phyloP scores from a whole-genome alignment of 305 asterid genomes.

The Rubia occidens region DNA sequence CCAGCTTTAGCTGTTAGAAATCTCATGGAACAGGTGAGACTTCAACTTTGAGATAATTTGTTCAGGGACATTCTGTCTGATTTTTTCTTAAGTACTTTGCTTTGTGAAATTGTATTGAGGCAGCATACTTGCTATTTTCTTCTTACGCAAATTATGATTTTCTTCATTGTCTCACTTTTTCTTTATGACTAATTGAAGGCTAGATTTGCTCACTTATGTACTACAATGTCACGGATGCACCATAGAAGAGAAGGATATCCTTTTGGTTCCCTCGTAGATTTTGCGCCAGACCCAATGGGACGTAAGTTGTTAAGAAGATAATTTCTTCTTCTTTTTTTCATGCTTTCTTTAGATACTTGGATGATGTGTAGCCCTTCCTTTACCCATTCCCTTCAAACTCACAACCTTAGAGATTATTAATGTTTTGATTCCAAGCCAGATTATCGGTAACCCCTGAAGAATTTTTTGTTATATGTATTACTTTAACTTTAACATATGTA shows the following conservation, averaged over 20 bases:
- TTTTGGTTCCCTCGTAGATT: slow-evolving; percentile 94
- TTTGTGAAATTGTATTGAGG: not conserved
- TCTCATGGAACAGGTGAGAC: slow-evolving; percentile 87
- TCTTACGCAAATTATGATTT: slow-evolving; percentile 1
- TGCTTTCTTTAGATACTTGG: not conserved
- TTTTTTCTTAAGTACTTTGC: slow-evolving; percentile 5
- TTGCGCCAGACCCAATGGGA: slow-evolving; percentile 83
- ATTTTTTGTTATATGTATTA: not conserved
- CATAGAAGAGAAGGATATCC: slow-evolving; percentile 96
- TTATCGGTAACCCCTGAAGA: not conserved
- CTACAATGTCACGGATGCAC: slow-evolving; percentile 93
- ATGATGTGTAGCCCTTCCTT: not conserved
- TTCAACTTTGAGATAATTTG: not conserved
- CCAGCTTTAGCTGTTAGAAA: slow-evolving; percentile 96
- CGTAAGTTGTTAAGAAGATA: slow-evolving; percentile 46
- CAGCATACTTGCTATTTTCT: slow-evolving; percentile 2
- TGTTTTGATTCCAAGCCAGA: not conserved
- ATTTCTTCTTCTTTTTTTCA: not conserved
- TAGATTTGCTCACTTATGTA: slow-evolving; percentile 92
- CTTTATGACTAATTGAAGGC: slow-evolving; percentile 41
- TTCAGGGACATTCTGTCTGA: not conserved
- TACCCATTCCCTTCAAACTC: not conserved
- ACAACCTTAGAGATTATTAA: not conserved
- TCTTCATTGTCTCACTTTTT: slow-evolving; percentile 2
- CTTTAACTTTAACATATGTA: not conserved